These are phyloP conservation scores for Pythium vanterpoolii DNA, from an alignment of 352 stramenopile species.

Conservation along the genomic window DNA sequence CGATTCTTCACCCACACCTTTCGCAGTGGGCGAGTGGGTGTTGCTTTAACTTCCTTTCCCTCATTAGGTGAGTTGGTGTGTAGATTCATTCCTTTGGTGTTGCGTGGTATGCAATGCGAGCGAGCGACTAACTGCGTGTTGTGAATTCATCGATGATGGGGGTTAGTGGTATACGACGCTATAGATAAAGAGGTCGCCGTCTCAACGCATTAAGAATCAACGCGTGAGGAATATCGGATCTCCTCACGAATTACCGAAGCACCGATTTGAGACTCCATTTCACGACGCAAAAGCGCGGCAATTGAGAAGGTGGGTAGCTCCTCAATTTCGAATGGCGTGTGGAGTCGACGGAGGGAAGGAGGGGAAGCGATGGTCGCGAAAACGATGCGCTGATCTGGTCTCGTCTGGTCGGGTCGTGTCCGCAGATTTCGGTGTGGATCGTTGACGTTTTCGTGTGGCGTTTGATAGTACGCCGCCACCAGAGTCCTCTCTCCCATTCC, in stretches of 20 bases:
- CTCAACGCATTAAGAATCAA: background rate
- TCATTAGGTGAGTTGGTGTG: too few relatives aligned
- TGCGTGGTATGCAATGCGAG: too few relatives aligned
- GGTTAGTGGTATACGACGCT: background rate
- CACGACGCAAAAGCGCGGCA: background rate
- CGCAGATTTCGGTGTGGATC: slow-evolving; percentile 1
- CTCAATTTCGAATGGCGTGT: background rate
- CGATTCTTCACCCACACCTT: background rate
- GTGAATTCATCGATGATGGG: background rate
- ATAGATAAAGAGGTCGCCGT: background rate
- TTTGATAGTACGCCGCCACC: background rate
- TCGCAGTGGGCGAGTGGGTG: slow-evolving; percentile 20
- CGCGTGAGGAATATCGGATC: background rate
- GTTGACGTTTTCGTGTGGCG: background rate
- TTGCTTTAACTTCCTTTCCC: background rate
- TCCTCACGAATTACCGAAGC: background rate
- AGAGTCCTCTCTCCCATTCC: background rate
- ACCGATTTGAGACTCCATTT: background rate
- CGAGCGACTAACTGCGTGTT: too few relatives aligned
- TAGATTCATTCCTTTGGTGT: background rate
- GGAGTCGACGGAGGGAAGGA: background rate
- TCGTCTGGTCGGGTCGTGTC: too few relatives aligned
- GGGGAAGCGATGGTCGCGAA: background rate
- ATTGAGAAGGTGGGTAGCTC: background rate
- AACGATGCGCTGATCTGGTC: too few relatives aligned